Evolutionary conservation across 345 rosid species (phyloP), one percentile per base, ranked within the genome.

Genomic region (Bruguiera parviflora): DNA sequence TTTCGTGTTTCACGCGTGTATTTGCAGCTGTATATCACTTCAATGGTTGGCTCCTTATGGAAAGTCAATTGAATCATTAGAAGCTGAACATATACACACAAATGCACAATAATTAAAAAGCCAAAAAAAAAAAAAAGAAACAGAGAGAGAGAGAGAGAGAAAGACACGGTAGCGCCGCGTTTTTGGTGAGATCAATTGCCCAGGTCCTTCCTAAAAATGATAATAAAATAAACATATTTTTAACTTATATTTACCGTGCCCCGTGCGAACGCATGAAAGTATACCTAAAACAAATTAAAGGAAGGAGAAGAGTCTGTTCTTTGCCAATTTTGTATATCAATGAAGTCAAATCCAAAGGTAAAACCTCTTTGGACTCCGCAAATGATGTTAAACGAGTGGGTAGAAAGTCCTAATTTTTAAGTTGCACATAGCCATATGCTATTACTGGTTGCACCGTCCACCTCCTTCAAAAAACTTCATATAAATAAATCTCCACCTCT

Each of bases 291-390:
- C 19, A 32, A 68, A 52, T 19, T 10, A 20, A n/a, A 35, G n/a
- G 13, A 9, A 3, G 24, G 43, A 51, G 16, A n/a, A n/a, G 10
- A 10, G 4, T 1, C 21, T 1, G 4, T 61, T 5, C 22, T 18
- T 19, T 8, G 20, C 7, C 9, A 20, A 18, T 33, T 6, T 61
- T 64, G 43, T n/a, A 53, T 8, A 62, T 56, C 27, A 56, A 52
- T 63, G 61, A 65, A 70, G 76, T 77, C 73, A 82, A 72, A 61
- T 65, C 63, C 24, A 37, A 71, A 56, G 55, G 65, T 68, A n/a
- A 75, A 77, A 60, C 56, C 75, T 58, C 63, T 66, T 75, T 77
- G 78, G 79, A 65, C 18, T 71, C 83, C 83, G 69, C 72, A 59
- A 52, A 37, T 70, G n/a, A 33, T 22, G 57, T 16, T n/a, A 39